Percentiles rank a stretch among this genome's conserved stretches.
phyloP scores from a whole-genome alignment of 2,329 filamentous ascomycete species.

The Colletotrichum cuscutae region DNA sequence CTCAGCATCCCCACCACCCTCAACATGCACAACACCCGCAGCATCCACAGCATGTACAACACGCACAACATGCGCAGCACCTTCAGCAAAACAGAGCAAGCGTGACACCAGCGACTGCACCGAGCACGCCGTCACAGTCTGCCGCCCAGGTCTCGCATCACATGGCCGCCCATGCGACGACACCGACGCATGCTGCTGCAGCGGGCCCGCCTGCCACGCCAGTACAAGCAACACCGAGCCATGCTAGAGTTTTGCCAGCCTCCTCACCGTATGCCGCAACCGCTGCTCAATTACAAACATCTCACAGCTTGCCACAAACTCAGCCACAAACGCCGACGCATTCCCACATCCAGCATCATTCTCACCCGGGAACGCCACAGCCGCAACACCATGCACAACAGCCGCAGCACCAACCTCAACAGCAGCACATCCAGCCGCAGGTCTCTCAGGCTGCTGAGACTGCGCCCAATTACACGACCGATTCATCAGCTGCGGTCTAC shows the following conservation, averaged over 20 bases:
- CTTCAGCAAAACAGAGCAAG: slow-evolving; percentile 26
- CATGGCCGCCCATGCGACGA: slow-evolving; percentile 19
- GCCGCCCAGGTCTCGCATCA: slow-evolving; percentile 30
- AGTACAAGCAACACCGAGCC: slow-evolving; percentile 1
- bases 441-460: slow-evolving; percentile 20
- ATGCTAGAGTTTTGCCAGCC: slow-evolving; percentile 13
- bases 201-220: slow-evolving; percentile 19
- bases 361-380: slow-evolving; percentile 31
- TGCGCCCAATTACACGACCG: slow-evolving; percentile 19
- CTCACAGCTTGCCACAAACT: slow-evolving; percentile 17
- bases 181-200: slow-evolving; percentile 20
- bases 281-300: slow-evolving; percentile 25
- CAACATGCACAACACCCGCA: neutral
- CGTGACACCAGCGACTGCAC: slow-evolving; percentile 19
- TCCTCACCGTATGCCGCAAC: slow-evolving; percentile 31
- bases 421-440: slow-evolving; percentile 34
- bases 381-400: slow-evolving; percentile 19
- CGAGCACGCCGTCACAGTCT: slow-evolving; percentile 23
- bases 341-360: slow-evolving; percentile 21
- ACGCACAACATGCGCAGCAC: slow-evolving; percentile 7
- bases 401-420: slow-evolving; percentile 35
- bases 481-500: slow-evolving; percentile 19
- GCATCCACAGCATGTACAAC: neutral
- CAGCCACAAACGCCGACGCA: slow-evolving; percentile 28
- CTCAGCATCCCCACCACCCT: slow-evolving; percentile 8